Percentiles rank a stretch among this genome's conserved stretches.
Evolutionary conservation across 768 basidiomycete species (phyloP).

Genomic region (Boletus sp.): DNA sequence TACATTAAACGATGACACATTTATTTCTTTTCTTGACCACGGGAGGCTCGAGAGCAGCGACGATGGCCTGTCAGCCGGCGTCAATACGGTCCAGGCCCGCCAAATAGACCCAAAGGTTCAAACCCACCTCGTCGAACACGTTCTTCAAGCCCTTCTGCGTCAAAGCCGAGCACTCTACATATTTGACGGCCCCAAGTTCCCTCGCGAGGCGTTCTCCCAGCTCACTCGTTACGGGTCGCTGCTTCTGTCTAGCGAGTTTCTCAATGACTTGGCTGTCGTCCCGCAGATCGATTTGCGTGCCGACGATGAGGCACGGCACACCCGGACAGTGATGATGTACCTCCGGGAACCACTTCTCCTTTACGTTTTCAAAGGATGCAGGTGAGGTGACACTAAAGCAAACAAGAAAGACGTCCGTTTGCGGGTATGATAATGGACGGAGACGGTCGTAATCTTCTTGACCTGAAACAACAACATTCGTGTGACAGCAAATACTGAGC

Average conservation of each 20-base stretch:
- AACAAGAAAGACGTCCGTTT: conserved; percentile 99
- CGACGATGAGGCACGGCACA: conserved; percentile 98
- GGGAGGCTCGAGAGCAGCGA: conserved; percentile 96
- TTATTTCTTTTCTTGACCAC: conserved; percentile 75
- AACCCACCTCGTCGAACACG: conserved; percentile 95
- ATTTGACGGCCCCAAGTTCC: conserved; percentile 97
- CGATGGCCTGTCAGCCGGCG: conserved; percentile 67
- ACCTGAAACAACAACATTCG: conserved; percentile 43
- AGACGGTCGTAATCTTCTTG: conserved; percentile 99
- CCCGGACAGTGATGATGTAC: conserved; percentile 99
- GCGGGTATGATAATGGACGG: conserved; percentile 97
- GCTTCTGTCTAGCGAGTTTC: conserved; percentile 95
- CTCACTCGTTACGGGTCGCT: conserved; percentile 84
- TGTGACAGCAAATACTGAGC: neutral
- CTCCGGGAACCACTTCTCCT: conserved; percentile 99
- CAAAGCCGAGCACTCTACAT: conserved; percentile 97
- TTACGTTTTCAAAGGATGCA: conserved; percentile 99
- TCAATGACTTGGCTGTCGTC: conserved; percentile 92
- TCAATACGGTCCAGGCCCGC: conserved; percentile 6
- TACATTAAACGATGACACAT: conserved; percentile 81
- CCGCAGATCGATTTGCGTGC: conserved; percentile 95
- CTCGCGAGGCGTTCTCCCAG: conserved; percentile 93
- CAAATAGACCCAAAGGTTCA: neutral
- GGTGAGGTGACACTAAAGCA: conserved; percentile 99
- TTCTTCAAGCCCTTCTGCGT: conserved; percentile 99